Conservation (phyloP, 768 basidiomycete genomes). For the Hypholoma sublateritium region DNA sequence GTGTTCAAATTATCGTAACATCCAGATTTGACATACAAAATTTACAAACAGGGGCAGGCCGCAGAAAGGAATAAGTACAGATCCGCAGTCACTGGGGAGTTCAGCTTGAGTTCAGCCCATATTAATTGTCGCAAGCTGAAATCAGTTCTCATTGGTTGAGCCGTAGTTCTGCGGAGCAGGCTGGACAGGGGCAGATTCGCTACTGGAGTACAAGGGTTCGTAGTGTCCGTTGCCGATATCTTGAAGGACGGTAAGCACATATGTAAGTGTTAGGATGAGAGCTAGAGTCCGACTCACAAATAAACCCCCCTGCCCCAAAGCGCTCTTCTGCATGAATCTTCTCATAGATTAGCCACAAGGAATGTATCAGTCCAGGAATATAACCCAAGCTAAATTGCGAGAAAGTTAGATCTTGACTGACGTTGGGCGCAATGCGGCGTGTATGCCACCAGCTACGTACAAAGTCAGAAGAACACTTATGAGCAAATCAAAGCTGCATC, state of each 20-base stretch:
- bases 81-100: too few species aligned
- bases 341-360: conserved; percentile 89
- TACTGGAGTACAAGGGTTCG: conserved; percentile 37
- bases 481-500: conserved; percentile 84
- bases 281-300: conserved; percentile 50
- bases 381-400: conserved; percentile 67
- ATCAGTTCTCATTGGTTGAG: conserved; percentile 36
- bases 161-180: conserved; percentile 41
- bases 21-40: too few species aligned
- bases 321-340: conserved; percentile 86
- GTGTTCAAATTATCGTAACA: too few species aligned
- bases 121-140: background rate
- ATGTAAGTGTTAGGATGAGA: background rate
- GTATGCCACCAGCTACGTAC: conserved; percentile 38
- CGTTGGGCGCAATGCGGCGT: too few species aligned
- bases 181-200: conserved; percentile 10
- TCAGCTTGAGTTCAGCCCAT: too few species aligned
- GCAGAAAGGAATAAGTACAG: too few species aligned
- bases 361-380: conserved; percentile 71
- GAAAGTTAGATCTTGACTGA: background rate
- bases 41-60: too few species aligned
- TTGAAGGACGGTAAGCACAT: conserved; percentile 9
- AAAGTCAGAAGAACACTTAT: conserved; percentile 81
- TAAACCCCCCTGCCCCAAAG: conserved; percentile 78
- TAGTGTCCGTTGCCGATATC: conserved; percentile 44